Evolutionary conservation across 2,329 filamentous ascomycete genomes (phyloP).

Genomic region (Cladophialophora yegresii): DNA sequence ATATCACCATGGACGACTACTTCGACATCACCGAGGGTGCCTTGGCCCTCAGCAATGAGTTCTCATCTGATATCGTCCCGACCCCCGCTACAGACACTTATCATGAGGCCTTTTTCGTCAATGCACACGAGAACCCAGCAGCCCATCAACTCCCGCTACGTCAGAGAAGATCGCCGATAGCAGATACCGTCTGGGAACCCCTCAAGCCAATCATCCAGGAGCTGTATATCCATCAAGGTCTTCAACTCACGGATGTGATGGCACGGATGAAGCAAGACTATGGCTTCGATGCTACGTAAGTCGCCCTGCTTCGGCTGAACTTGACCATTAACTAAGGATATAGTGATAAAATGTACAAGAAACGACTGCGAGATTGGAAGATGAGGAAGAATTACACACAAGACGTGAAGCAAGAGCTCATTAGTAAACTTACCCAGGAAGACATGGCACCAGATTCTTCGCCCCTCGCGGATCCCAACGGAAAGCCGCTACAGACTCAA

Average conservation of each 20-base stretch:
- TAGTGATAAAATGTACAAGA: conserved; percentile 15
- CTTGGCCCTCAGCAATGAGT: not conserved
- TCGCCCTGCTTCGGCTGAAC: not conserved
- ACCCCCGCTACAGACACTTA: not conserved
- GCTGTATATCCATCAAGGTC: conserved; percentile 4
- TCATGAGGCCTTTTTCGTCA: not conserved
- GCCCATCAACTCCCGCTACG: not conserved
- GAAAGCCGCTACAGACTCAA: not conserved
- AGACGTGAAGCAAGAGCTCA: conserved; percentile 1
- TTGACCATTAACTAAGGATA: not conserved
- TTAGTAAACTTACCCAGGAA: not conserved
- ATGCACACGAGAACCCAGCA: not conserved
- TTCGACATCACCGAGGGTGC: not conserved
- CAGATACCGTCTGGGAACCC: not conserved
- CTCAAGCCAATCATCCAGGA: conserved; percentile 5
- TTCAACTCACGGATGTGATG: conserved; percentile 4
- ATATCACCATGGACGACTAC: not conserved
- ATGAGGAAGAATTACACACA: conserved; percentile 13
- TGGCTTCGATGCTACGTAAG: conserved; percentile 11
- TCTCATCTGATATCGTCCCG: not conserved
- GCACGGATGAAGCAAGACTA: conserved; percentile 2
- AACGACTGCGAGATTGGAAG: conserved; percentile 4
- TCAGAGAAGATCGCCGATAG: not conserved
- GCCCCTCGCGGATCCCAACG: not conserved
- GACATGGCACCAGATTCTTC: not conserved